Conservation (phyloP, 305 asterid species). For the Euphrasia arctica region DNA sequence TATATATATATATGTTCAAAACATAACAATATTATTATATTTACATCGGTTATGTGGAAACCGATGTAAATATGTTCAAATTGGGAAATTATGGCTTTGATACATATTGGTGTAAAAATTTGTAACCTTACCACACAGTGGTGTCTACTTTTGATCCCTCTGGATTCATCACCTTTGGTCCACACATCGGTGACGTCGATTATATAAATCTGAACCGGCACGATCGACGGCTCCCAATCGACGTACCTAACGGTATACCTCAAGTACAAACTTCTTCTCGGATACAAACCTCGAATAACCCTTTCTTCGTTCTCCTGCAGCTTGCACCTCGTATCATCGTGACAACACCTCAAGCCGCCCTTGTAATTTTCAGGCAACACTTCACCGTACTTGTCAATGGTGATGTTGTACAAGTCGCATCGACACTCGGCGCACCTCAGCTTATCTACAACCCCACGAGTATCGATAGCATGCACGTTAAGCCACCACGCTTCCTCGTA, state of each 20-base stretch:
- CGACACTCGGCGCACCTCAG: constrained; percentile 55
- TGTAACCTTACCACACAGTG: constrained; percentile 41
- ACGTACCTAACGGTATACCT: constrained; percentile 53
- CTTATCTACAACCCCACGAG: constrained; percentile 47
- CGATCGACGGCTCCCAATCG: constrained; percentile 46
- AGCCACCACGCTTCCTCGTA: constrained; percentile 52
- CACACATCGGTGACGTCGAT: constrained; percentile 54
- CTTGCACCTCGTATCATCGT: constrained; percentile 42
- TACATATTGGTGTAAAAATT: neutral
- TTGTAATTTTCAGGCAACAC: constrained; percentile 33
- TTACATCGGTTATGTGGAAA: too few relatives aligned
- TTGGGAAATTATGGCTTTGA: neutral
- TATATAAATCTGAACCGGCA: constrained; percentile 51
- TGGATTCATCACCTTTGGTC: constrained; percentile 35
- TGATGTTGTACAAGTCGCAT: constrained; percentile 46
- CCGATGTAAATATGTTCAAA: neutral
- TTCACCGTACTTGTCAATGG: constrained; percentile 22
- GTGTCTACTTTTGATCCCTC: constrained; percentile 31
- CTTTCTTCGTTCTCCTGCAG: constrained; percentile 26
- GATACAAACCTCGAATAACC: constrained; percentile 25
- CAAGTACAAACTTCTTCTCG: constrained; percentile 36
- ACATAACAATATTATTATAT: neutral
- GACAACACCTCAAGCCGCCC: constrained; percentile 61
- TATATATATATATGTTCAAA: constrained; percentile 2
- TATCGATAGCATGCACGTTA: constrained; percentile 56